These are phyloP conservation scores for Blepharisma undulans DNA, from an alignment of 169 alveolate species.

Conservation along the genomic window DNA sequence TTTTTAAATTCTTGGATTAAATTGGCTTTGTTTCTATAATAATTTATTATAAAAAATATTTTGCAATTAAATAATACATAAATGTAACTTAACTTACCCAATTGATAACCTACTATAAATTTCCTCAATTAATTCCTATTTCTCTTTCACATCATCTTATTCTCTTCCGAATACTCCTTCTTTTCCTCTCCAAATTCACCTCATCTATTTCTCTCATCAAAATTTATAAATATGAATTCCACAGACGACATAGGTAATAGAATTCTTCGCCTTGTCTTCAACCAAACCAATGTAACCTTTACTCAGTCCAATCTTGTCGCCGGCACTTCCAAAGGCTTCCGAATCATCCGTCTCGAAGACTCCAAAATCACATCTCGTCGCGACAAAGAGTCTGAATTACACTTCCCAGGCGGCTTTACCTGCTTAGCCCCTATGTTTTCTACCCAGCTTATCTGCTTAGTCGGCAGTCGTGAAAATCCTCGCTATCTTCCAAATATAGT, in stretches of 20 bases:
- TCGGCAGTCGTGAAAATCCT: slow-evolving; percentile 91
- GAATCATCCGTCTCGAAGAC: slow-evolving; percentile 12
- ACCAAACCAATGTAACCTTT: slow-evolving; percentile 20
- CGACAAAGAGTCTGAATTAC: background rate
- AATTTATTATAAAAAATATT: too few relatives aligned
- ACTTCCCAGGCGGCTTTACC: slow-evolving; percentile 89
- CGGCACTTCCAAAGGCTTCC: slow-evolving; percentile 29
- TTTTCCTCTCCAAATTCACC: background rate
- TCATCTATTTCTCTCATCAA: background rate
- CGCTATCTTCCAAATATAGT: slow-evolving; percentile 89
- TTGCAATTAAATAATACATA: too few relatives aligned
- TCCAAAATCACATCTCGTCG: background rate
- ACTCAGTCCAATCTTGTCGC: background rate
- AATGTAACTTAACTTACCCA: too few relatives aligned
- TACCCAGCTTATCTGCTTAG: slow-evolving; percentile 90
- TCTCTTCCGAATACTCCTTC: background rate
- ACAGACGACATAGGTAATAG: slow-evolving; percentile 27
- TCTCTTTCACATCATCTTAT: background rate
- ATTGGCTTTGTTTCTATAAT: too few relatives aligned
- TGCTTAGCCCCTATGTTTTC: slow-evolving; percentile 91
- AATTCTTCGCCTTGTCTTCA: background rate
- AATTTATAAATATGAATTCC: background rate
- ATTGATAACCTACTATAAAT: too few relatives aligned
- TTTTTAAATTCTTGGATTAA: too few relatives aligned
- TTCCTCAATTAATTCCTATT: too few relatives aligned